Base-by-base conservation (phyloP, 108 stramenopile species). In the Nannochloropsis salina region DNA sequence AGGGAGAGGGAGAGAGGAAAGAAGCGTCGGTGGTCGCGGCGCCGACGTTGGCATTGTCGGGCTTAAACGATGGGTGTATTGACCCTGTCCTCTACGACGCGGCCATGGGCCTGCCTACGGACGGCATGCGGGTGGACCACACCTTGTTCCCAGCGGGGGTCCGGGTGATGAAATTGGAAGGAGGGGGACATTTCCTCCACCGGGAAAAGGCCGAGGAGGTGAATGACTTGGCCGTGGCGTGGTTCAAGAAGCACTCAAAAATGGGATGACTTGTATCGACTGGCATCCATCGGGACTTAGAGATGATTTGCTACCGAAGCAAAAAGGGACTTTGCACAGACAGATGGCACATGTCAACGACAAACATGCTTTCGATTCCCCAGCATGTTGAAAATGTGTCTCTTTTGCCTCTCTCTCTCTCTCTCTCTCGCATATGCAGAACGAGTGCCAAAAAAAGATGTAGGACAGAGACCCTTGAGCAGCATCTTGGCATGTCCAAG, bases 101-200 rank as follows among this genome's bases (percentile, higher is more conserved):
- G 47, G 47, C 47, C 47, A 51, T 51, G 47, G 47, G 47, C 10
- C 10, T 10, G 10, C 12, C 15, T 10, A 15, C 10, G 15, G 47
- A 15, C 10, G 47, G 47, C 12, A 15, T 10, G 47, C 47, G 47
- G 47, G 31, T 31, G 31, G 12, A 51, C 47, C 47, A 51, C 1
- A 0, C 47, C 10, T n/a, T 74, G 61, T 74, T 74, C n/a, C 8
- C 61, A 8, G n/a, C 15, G 3, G 61, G 20, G 61, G 61, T 74
- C 61, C 61, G n/a, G 61, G 61, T 74, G 61, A n/a, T 8, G 61
- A 74, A 74, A n/a, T 15, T 74, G 61, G 61, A 74, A 74, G 61
- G 61, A 74, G 61, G 61, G 61, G 61, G 61, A n/a, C 61, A 74
- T 6, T 74, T 74, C n/a, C 2, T 74, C 20, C 61, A 74, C 61